Conservation (phyloP, 148 eudicot species). For the Hydrangea macrophylla region DNA sequence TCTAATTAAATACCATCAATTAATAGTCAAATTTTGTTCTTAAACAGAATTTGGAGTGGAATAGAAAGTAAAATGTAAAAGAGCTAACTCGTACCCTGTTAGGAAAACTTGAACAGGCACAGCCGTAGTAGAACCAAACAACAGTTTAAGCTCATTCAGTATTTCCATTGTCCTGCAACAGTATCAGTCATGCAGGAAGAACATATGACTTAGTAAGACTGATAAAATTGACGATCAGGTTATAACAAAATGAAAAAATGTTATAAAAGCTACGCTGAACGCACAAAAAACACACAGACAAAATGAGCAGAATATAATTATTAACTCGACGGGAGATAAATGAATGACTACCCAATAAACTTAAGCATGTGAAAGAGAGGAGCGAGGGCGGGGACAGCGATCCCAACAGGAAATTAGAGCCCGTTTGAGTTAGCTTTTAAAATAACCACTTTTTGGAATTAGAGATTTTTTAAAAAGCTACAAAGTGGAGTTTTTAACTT, state of each 20-base stretch:
- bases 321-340: neutral
- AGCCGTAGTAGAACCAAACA: slow-evolving; percentile 56
- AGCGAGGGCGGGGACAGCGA: too few species aligned
- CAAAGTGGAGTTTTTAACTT: too few species aligned
- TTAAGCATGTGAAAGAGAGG: neutral
- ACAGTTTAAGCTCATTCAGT: slow-evolving; percentile 42
- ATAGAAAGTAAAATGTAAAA: slow-evolving; percentile 6
- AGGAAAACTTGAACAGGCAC: slow-evolving; percentile 81
- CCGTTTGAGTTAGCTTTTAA: too few species aligned
- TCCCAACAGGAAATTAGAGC: neutral
- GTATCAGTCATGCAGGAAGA: neutral
- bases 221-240: neutral
- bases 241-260: neutral
- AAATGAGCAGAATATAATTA: neutral
- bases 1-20: too few species aligned
- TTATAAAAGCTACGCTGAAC: neutral
- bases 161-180: slow-evolving; percentile 60
- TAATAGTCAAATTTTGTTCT: neutral
- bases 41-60: neutral
- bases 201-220: neutral
- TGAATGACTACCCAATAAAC: neutral
- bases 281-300: neutral
- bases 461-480: too few species aligned
- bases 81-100: slow-evolving; percentile 49
- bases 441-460: too few species aligned